phyloP scores from a whole-genome alignment of 2,329 filamentous ascomycete species.

The Colletotrichum viniferum region DNA sequence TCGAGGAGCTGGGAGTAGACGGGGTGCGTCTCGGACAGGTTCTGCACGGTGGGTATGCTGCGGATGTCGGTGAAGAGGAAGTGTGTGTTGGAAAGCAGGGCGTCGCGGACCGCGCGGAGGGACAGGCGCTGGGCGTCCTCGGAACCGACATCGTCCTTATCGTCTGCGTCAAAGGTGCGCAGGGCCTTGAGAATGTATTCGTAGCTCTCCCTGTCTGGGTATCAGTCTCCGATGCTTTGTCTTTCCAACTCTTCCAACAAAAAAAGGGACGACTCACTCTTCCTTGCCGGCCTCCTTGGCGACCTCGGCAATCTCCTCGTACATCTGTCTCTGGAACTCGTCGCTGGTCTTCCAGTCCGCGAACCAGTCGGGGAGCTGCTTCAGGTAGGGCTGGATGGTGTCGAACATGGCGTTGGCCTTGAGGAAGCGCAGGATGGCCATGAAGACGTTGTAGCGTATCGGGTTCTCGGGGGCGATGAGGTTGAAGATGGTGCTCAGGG shows the following conservation, averaged over 20 bases:
- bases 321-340: constrained; percentile 84
- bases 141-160: constrained; percentile 59
- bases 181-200: constrained; percentile 69
- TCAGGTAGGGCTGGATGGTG: constrained; percentile 80
- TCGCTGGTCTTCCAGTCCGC: constrained; percentile 80
- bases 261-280: constrained; percentile 58
- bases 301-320: constrained; percentile 80
- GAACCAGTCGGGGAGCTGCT: constrained; percentile 83
- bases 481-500: constrained; percentile 97
- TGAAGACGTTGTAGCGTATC: constrained; percentile 87
- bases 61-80: constrained; percentile 83
- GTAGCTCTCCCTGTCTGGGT: constrained; percentile 59
- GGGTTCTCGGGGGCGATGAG: constrained; percentile 78
- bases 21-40: constrained; percentile 82
- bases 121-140: constrained; percentile 66
- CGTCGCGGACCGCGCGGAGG: constrained; percentile 59
- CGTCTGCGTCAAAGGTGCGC: constrained; percentile 62
- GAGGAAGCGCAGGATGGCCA: constrained; percentile 86
- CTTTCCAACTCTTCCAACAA: too few relatives aligned
- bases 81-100: constrained; percentile 56
- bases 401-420: constrained; percentile 79
- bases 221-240: not conserved
- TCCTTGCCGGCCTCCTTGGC: constrained; percentile 80
- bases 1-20: constrained; percentile 91
- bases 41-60: constrained; percentile 82